These are phyloP conservation scores for Colletotrichum falcatum DNA, from an alignment of 2,329 filamentous ascomycete species.

Conservation along the genomic window DNA sequence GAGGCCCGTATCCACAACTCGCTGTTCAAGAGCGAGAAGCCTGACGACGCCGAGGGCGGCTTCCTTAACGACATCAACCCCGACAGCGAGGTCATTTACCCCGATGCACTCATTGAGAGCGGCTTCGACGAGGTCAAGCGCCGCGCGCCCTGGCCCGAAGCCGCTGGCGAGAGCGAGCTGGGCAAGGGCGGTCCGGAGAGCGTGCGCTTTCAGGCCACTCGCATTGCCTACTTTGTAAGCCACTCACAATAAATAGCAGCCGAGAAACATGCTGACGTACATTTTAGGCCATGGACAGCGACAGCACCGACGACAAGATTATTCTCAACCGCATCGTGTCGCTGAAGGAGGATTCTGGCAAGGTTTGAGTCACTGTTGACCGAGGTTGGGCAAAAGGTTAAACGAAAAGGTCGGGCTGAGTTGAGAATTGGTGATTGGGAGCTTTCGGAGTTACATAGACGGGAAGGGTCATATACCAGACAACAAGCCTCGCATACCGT, in stretches of 20 bases:
- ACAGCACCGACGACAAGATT: conserved; percentile 82
- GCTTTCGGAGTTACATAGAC: conserved; percentile 38
- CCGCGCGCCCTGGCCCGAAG: conserved; percentile 84
- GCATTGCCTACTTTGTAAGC: conserved; percentile 84
- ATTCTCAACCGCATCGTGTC: conserved; percentile 93
- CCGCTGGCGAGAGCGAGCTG: conserved; percentile 75
- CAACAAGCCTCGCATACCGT: conserved; percentile 15
- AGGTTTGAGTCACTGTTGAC: conserved; percentile 52
- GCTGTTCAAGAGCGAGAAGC: conserved; percentile 89
- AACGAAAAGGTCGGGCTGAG: background rate
- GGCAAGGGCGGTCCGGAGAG: conserved; percentile 75
- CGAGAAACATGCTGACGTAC: background rate
- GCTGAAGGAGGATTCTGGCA: conserved; percentile 87
- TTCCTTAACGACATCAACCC: conserved; percentile 89
- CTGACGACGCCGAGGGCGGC: conserved; percentile 80
- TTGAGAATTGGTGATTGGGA: conserved; percentile 5
- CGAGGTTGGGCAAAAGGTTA: background rate
- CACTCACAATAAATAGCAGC: too few species aligned
- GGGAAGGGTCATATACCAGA: conserved; percentile 31
- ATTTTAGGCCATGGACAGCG: conserved; percentile 75
- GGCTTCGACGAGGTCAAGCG: conserved; percentile 83
- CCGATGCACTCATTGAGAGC: conserved; percentile 82
- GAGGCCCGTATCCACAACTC: conserved; percentile 84
- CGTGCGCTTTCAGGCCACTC: conserved; percentile 91
- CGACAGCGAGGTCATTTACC: conserved; percentile 83